Conservation (phyloP, 2,329 filamentous ascomycete species). For the Pseudocercospora crystallina region DNA sequence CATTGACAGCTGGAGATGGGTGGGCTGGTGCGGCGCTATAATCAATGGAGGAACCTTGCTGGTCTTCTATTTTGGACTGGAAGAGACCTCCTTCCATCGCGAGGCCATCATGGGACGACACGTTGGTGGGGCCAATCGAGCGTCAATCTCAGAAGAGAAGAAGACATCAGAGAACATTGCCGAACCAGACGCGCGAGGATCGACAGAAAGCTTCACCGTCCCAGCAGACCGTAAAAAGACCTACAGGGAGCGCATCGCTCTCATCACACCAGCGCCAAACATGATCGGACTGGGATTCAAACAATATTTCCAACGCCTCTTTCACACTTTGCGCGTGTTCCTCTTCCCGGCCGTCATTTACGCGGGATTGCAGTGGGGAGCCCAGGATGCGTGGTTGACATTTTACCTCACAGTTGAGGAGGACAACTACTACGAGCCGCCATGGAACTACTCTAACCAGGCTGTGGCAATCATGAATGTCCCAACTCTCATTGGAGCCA, state of each 20-base stretch:
- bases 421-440: slow-evolving; percentile 54
- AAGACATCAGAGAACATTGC: slow-evolving; percentile 8
- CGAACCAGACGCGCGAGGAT: slow-evolving; percentile 2
- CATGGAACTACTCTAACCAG: slow-evolving; percentile 57
- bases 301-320: slow-evolving; percentile 55
- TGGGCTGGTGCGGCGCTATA: slow-evolving; percentile 53
- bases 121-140: slow-evolving; percentile 20
- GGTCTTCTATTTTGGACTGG: slow-evolving; percentile 53
- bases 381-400: slow-evolving; percentile 60
- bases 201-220: slow-evolving; percentile 11
- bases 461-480: slow-evolving; percentile 60
- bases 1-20: slow-evolving; percentile 54
- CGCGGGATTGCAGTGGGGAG: slow-evolving; percentile 59
- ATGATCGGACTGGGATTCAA: slow-evolving; percentile 54
- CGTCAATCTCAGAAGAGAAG: slow-evolving; percentile 14
- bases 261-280: slow-evolving; percentile 58
- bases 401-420: slow-evolving; percentile 61
- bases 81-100: slow-evolving; percentile 54
- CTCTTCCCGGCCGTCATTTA: slow-evolving; percentile 59
- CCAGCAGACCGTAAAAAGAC: slow-evolving; percentile 40
- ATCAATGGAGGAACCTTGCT: slow-evolving; percentile 50
- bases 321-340: slow-evolving; percentile 58
- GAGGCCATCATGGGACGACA: slow-evolving; percentile 37
- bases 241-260: slow-evolving; percentile 56
- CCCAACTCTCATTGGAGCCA: slow-evolving; percentile 55